Base-by-base conservation (phyloP, 2,329 filamentous ascomycete species). In the Phaeosphaeriaceae sp. region DNA sequence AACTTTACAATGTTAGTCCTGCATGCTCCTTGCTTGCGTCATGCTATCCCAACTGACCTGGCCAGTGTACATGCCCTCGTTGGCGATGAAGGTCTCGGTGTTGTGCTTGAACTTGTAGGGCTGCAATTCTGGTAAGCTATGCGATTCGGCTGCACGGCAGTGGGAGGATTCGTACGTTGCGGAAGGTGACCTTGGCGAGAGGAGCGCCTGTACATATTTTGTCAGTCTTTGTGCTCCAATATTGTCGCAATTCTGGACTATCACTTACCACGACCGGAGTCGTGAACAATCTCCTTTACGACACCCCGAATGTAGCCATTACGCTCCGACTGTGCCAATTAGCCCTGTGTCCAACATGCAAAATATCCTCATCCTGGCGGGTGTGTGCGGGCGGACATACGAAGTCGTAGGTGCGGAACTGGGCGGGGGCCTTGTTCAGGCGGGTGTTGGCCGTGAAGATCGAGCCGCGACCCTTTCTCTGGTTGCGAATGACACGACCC, bases 41-140 rank as follows among this genome's bases (percentile, higher is more conserved):
- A 48, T 19, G 44, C 13, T 54, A n/a, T 55, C 40, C 47, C 47
- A 63, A 73, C 73, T 73, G 48, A 77, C 74, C 85, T 99, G 95
- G 82, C 95, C 95, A 73, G 95, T 97, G 92, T 98, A 99, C 94
- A 98, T 97, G 87, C 95, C 95, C 88, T 98, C 95, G 86, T 98
- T 99, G 85, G 95, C 95, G 81, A 99, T 99, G 91, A 99, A 97
- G 76, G 95, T 99, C 91, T 99, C 94, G 83, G 91, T 94, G 82
- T 93, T 86, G 82, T 94, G 90, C 90, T 97, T 97, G 91, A 92
- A 98, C 84, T 90, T 89, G 91, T 99, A 99, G 78, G 95, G 93
- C 69, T 74, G 55, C 22, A 55, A 51, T 52, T 26, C 17, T 42
- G 57, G 68, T 72, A 55, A 73, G 70, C 60, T 58, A 42, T 48